phyloP scores from a whole-genome alignment of 2,329 filamentous ascomycete genomes.

The Polychaeton citri region DNA sequence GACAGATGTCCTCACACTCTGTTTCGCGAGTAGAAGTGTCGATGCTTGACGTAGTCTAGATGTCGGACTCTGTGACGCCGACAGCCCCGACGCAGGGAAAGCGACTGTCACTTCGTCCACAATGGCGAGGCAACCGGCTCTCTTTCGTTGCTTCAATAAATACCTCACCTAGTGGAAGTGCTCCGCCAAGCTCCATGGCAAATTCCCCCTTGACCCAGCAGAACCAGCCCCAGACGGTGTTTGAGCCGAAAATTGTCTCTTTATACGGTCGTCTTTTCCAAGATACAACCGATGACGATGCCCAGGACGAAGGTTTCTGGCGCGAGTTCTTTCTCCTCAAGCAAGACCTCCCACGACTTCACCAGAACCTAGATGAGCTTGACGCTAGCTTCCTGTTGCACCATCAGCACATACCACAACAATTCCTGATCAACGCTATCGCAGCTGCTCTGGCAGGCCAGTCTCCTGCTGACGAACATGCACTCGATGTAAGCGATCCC shows the following conservation, averaged over 20 bases:
- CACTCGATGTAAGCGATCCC: slow-evolving; percentile 59
- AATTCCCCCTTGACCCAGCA: slow-evolving; percentile 88
- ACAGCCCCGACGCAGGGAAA: slow-evolving; percentile 4
- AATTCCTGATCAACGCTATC: slow-evolving; percentile 65
- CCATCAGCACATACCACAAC: slow-evolving; percentile 50
- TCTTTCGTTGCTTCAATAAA: slow-evolving; percentile 7
- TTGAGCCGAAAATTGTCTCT: slow-evolving; percentile 86
- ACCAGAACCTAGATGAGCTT: slow-evolving; percentile 54
- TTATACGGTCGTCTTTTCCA: slow-evolving; percentile 75
- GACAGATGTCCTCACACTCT: too few relatives aligned
- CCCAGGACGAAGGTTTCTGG: slow-evolving; percentile 87
- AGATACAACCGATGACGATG: slow-evolving; percentile 50
- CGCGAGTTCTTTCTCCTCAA: slow-evolving; percentile 84
- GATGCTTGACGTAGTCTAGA: too few relatives aligned
- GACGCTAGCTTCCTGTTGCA: slow-evolving; percentile 60
- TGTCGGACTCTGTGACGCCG: too few relatives aligned
- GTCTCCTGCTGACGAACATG: slow-evolving; percentile 57
- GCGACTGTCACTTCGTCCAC: slow-evolving; percentile 5
- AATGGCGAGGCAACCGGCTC: slow-evolving; percentile 9
- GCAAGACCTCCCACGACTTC: slow-evolving; percentile 59
- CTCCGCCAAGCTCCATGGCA: slow-evolving; percentile 48
- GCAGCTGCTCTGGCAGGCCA: slow-evolving; percentile 49
- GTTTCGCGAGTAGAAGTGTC: too few relatives aligned
- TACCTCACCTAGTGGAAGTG: neutral
- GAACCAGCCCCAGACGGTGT: slow-evolving; percentile 64